Evolutionary conservation across 441 rosid genomes (phyloP).

Genomic region (Pelargonium myrrhifolium): DNA sequence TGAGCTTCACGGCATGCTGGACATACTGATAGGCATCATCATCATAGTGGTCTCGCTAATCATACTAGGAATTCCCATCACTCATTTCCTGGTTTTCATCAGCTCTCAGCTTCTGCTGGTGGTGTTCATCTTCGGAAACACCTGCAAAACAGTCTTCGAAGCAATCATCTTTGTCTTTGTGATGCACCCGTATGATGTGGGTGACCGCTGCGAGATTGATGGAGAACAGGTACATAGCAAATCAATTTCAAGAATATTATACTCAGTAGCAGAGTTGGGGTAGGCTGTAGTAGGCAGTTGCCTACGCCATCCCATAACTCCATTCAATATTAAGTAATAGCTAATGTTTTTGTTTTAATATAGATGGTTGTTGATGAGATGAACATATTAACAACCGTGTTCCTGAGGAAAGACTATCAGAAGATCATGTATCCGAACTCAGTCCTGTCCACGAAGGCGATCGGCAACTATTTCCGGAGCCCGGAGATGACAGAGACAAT

Average conservation of each 20-base stretch:
- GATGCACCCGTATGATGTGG: conserved; percentile 89
- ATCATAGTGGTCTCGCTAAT: not conserved
- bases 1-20: not conserved
- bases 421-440: conserved; percentile 55
- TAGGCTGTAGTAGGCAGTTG: too few relatives aligned
- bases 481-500: conserved; percentile 77
- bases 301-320: too few relatives aligned
- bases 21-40: not conserved
- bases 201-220: conserved; percentile 59
- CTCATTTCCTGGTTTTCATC: conserved; percentile 36
- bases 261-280: too few relatives aligned
- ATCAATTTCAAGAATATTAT: too few relatives aligned
- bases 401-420: conserved; percentile 58
- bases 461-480: conserved; percentile 60
- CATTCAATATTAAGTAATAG: too few relatives aligned
- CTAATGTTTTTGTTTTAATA: conserved; percentile 7
- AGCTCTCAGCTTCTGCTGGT: conserved; percentile 68
- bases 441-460: conserved; percentile 51
- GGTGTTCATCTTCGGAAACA: conserved; percentile 74
- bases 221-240: conserved; percentile 40
- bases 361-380: conserved; percentile 58
- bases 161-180: conserved; percentile 71
- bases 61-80: not conserved
- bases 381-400: conserved; percentile 64
- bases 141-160: conserved; percentile 70